These are phyloP conservation scores for Amborella trichopoda DNA, from an alignment of 164 flowering plant genomes.

Conservation along the genomic window DNA sequence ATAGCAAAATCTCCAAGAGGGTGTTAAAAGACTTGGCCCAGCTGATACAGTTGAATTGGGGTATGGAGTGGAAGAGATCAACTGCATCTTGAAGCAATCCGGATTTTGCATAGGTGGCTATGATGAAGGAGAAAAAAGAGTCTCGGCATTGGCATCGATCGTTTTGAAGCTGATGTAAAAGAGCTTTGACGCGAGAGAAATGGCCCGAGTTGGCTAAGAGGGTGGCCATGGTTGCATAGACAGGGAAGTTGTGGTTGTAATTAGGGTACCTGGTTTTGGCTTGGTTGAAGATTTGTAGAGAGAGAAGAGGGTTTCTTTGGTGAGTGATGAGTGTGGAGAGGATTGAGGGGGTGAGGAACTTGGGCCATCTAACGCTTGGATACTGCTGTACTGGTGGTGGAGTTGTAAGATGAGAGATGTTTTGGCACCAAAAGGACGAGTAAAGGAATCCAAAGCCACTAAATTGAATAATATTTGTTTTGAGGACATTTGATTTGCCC, in stretches of 20 bases:
- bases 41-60: slow-evolving; percentile 54
- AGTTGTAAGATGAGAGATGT: too few species aligned
- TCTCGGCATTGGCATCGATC: slow-evolving; percentile 71
- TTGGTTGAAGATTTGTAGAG: slow-evolving; percentile 50
- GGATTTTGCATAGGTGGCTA: slow-evolving; percentile 38
- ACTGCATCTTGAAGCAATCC: slow-evolving; percentile 47
- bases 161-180: slow-evolving; percentile 43
- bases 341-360: slow-evolving; percentile 43
- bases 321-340: slow-evolving; percentile 39
- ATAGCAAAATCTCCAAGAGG: slow-evolving; percentile 40
- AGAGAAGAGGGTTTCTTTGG: slow-evolving; percentile 59
- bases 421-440: too few species aligned
- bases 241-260: slow-evolving; percentile 66
- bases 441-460: too few species aligned
- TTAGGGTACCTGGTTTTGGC: slow-evolving; percentile 48
- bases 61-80: slow-evolving; percentile 38
- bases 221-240: slow-evolving; percentile 54
- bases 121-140: slow-evolving; percentile 27
- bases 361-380: slow-evolving; percentile 60
- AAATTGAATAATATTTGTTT: too few species aligned
- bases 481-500: too few species aligned
- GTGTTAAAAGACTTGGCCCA: slow-evolving; percentile 58
- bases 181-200: slow-evolving; percentile 43
- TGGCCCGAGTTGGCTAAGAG: slow-evolving; percentile 39
- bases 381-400: too few species aligned